Conservation (phyloP, 192 early-diverging fungal genomes). For the Coemansia sp. region DNA sequence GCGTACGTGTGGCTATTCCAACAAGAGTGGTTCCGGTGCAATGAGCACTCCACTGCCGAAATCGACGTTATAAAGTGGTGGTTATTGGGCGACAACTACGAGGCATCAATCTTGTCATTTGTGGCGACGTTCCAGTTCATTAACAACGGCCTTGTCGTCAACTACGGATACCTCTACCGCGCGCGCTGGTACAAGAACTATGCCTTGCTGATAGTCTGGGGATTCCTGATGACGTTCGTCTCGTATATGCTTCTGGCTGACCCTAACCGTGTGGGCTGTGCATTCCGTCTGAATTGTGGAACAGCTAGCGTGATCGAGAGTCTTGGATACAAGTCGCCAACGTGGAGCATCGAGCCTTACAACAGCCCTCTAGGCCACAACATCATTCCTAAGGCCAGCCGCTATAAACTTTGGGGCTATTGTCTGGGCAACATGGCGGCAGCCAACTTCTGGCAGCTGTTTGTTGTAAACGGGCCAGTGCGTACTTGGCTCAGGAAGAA, state of each 20-base stretch:
- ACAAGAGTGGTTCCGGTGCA: conserved; percentile 64
- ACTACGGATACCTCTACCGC: conserved; percentile 66
- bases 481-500: conserved; percentile 45
- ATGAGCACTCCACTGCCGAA: conserved; percentile 63
- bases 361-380: conserved; percentile 57
- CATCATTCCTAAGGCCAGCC: conserved; percentile 54
- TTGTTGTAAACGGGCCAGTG: conserved; percentile 54
- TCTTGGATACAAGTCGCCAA: conserved; percentile 21
- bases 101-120: conserved; percentile 59
- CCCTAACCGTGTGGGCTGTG: conserved; percentile 58
- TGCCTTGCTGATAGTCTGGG: conserved; percentile 56
- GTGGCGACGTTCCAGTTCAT: conserved; percentile 69
- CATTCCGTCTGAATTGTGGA: conserved; percentile 75
- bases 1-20: conserved; percentile 56
- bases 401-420: conserved; percentile 55
- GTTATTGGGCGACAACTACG: conserved; percentile 74
- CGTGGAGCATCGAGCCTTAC: conserved; percentile 50
- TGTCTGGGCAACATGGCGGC: conserved; percentile 47
- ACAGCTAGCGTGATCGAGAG: conserved; percentile 8
- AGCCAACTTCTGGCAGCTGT: conserved; percentile 46
- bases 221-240: conserved; percentile 49
- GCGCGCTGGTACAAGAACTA: conserved; percentile 61
- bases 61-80: conserved; percentile 72
- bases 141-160: conserved; percentile 65
- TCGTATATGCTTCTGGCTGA: conserved; percentile 58